Evolutionary conservation across 345 rosid species (phyloP).

Genomic region (Syzygium grande): DNA sequence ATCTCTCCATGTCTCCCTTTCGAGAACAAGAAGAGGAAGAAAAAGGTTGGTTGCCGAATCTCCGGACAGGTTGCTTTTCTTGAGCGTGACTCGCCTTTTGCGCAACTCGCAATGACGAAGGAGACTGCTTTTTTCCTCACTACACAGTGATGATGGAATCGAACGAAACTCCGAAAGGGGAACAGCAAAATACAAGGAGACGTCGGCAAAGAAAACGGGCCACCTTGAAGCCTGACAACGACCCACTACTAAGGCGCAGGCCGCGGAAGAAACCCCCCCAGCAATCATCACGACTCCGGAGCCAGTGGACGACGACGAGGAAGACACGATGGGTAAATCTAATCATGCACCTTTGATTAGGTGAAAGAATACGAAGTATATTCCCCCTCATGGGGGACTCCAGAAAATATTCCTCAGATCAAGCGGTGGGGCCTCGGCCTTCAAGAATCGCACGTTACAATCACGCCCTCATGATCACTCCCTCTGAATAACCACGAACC

Average conservation of each 20-base stretch:
- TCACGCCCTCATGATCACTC: slow-evolving; percentile 23
- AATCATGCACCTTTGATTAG: neutral
- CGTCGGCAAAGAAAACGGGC: neutral
- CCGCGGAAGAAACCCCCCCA: neutral
- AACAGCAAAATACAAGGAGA: neutral
- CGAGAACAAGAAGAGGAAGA: neutral
- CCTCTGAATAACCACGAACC: neutral
- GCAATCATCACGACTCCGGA: neutral
- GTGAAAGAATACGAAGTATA: neutral
- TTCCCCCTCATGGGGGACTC: neutral
- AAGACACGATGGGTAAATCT: neutral
- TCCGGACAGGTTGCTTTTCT: neutral
- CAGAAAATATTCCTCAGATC: neutral
- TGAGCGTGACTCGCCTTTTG: neutral
- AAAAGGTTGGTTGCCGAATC: neutral
- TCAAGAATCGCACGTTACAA: slow-evolving; percentile 7
- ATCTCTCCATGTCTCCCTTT: neutral
- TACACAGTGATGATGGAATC: neutral
- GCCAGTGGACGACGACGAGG: neutral
- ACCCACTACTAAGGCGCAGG: neutral
- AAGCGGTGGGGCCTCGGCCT: slow-evolving; percentile 16
- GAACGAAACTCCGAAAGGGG: neutral
- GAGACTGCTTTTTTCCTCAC: neutral
- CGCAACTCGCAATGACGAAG: neutral
- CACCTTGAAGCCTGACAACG: neutral